Base-by-base conservation (phyloP, 345 rosid genomes). In the Salix viminalis region DNA sequence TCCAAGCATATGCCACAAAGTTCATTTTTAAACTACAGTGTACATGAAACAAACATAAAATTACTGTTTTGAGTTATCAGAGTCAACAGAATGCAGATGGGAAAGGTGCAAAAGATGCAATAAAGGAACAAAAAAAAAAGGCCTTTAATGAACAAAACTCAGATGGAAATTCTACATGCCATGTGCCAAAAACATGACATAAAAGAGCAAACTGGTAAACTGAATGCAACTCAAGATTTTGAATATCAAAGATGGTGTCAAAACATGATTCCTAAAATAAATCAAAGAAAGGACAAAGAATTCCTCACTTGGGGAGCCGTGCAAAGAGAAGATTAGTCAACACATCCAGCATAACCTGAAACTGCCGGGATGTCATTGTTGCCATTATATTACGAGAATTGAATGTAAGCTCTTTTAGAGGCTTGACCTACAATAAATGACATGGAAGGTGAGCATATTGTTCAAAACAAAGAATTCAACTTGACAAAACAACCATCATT, bases 281-380 rank as follows among this genome's bases (percentile, higher is more conserved):
- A 52, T 39, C 16, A 72, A 42, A 69, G 67, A 69, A 74, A 46
- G 19, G 67, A 28, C 69, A 50, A 54, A 60, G 42, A 23, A 58
- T 71, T 80, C 72, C 97, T 91, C 79, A 96, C 99, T 92, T 96
- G 88, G 99, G 99, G 79, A 83, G 95, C 80, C 98, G 89, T 30
- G 97, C 98, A 87, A 96, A 96, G 83, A 96, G 99, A 78, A 96
- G 98, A 85, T 93, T 93, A 37, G 92, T 91, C 91, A 96, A 83
- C 77, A 96, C 99, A 86, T 93, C 97, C 84, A 89, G 82, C 99
- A 96, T 93, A 79, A 96, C 98, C 78, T 93, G 98, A 84, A 93
- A 96, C 77, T 96, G 99, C 50, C 97, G 94, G 77, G 99, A 92
- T 23, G 99, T 96, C 99, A 96, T 96, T 70, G 97, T 83, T 70